Conservation (phyloP, 1,284 basidiomycete genomes). For the Ganoderma leucocontextum region DNA sequence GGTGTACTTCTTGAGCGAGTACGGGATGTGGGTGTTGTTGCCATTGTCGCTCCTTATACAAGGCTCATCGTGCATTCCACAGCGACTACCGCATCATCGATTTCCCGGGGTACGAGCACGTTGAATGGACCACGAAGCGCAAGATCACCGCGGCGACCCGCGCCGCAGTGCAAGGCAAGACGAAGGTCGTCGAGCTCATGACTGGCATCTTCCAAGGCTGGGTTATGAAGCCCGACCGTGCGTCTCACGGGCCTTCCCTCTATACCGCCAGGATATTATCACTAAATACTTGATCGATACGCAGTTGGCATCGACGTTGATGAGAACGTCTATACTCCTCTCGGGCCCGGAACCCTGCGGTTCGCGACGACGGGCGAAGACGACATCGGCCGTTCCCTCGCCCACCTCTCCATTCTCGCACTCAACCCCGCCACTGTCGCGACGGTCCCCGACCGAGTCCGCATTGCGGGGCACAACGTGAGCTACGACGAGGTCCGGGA, state of each 20-base stretch:
- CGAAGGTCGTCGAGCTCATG: slow-evolving; percentile 38
- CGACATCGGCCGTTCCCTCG: slow-evolving; percentile 38
- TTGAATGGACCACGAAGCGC: slow-evolving; percentile 36
- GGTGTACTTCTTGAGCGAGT: slow-evolving; percentile 43
- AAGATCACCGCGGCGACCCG: slow-evolving; percentile 28
- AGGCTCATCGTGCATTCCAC: neutral
- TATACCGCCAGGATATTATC: neutral
- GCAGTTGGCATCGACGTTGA: slow-evolving; percentile 37
- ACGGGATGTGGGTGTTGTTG: slow-evolving; percentile 34
- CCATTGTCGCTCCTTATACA: neutral
- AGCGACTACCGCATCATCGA: slow-evolving; percentile 40
- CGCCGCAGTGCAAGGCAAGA: slow-evolving; percentile 24
- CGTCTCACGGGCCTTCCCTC: neutral
- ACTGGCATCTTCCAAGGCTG: slow-evolving; percentile 37
- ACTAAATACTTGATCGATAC: neutral
- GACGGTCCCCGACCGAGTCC: slow-evolving; percentile 36
- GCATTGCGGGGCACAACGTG: slow-evolving; percentile 32
- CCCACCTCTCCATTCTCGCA: slow-evolving; percentile 37
- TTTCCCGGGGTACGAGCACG: slow-evolving; percentile 36
- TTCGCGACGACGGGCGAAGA: slow-evolving; percentile 35
- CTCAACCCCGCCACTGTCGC: slow-evolving; percentile 30
- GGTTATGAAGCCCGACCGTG: slow-evolving; percentile 22
- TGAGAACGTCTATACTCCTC: slow-evolving; percentile 29
- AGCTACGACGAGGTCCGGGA: slow-evolving; percentile 32
- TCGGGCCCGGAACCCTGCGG: slow-evolving; percentile 31